phyloP scores from a whole-genome alignment of 768 basidiomycete genomes.

The Phylloporus arenicola region DNA sequence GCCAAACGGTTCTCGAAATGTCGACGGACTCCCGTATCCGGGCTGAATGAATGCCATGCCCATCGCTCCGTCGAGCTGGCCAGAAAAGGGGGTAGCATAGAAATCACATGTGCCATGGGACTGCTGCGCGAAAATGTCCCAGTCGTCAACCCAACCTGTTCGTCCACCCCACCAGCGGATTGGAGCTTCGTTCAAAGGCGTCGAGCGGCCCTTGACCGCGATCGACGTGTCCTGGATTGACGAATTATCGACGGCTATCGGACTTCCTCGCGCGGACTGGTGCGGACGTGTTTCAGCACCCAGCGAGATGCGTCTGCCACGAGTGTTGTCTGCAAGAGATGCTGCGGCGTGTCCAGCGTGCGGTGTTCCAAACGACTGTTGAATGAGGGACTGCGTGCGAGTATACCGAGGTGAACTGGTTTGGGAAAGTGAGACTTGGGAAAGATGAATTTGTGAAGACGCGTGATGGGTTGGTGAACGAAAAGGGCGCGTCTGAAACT shows the following conservation, averaged over 20 bases:
- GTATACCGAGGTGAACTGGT: slow-evolving; percentile 4
- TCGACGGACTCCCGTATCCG: not conserved
- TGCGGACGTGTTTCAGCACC: slow-evolving; percentile 1
- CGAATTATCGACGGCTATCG: not conserved
- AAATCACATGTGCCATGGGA: not conserved
- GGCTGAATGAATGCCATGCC: not conserved
- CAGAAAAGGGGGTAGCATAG: not conserved
- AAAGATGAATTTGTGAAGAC: slow-evolving; percentile 4
- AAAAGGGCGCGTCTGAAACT: not conserved
- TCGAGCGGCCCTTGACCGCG: slow-evolving; percentile 1
- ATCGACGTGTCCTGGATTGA: not conserved
- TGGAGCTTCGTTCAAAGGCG: slow-evolving; percentile 16
- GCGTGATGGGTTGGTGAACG: slow-evolving; percentile 4
- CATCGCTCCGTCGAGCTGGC: not conserved
- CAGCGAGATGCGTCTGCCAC: slow-evolving; percentile 8
- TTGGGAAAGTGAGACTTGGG: slow-evolving; percentile 5
- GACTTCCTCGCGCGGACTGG: not conserved
- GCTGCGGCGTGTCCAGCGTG: not conserved
- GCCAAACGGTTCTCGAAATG: slow-evolving; percentile 5
- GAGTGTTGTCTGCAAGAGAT: not conserved
- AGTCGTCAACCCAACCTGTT: slow-evolving; percentile 16
- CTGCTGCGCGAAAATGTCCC: slow-evolving; percentile 7
- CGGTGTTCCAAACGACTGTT: slow-evolving; percentile 9
- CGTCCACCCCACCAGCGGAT: slow-evolving; percentile 19
- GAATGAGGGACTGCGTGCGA: slow-evolving; percentile 15